phyloP scores from a whole-genome alignment of 148 eudicot species.

The Chenopodium formosanum region DNA sequence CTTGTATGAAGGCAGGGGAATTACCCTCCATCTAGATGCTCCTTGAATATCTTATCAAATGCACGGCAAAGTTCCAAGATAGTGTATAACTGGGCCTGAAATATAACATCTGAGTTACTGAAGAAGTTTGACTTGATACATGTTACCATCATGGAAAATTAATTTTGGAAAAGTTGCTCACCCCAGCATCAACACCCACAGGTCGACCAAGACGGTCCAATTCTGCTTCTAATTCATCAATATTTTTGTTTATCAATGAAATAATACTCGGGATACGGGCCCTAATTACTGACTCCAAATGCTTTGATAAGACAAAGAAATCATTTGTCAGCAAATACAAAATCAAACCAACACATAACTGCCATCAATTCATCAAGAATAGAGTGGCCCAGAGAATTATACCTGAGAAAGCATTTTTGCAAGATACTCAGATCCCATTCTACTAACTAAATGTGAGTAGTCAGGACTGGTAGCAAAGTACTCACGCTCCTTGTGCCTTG shows the following conservation, averaged over 20 bases:
- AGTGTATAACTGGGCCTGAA: slow-evolving; percentile 71
- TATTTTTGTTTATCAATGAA: slow-evolving; percentile 72
- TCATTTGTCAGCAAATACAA: neutral
- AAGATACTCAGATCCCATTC: slow-evolving; percentile 86
- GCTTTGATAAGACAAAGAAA: slow-evolving; percentile 39
- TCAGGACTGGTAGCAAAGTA: slow-evolving; percentile 77
- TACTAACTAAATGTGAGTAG: slow-evolving; percentile 63
- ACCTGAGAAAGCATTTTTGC: slow-evolving; percentile 79
- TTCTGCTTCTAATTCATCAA: slow-evolving; percentile 93
- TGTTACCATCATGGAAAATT: neutral
- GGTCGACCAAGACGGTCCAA: slow-evolving; percentile 92
- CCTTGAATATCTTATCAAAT: slow-evolving; percentile 74
- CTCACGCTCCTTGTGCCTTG: slow-evolving; percentile 68
- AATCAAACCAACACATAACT: neutral
- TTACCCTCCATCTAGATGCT: slow-evolving; percentile 88
- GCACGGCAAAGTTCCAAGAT: slow-evolving; percentile 82
- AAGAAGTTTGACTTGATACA: slow-evolving; percentile 8
- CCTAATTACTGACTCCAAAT: slow-evolving; percentile 78
- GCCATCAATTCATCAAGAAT: neutral
- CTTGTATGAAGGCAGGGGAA: neutral
- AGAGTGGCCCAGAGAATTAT: slow-evolving; percentile 4
- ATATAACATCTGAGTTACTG: slow-evolving; percentile 11
- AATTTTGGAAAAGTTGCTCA: slow-evolving; percentile 35
- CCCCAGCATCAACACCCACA: slow-evolving; percentile 90
- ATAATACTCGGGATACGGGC: slow-evolving; percentile 83